Percentiles rank a stretch among this genome's conserved stretches.
These are phyloP conservation scores for Castanea mollissima DNA, from an alignment of 306 rosid genomes.

Conservation along the genomic window DNA sequence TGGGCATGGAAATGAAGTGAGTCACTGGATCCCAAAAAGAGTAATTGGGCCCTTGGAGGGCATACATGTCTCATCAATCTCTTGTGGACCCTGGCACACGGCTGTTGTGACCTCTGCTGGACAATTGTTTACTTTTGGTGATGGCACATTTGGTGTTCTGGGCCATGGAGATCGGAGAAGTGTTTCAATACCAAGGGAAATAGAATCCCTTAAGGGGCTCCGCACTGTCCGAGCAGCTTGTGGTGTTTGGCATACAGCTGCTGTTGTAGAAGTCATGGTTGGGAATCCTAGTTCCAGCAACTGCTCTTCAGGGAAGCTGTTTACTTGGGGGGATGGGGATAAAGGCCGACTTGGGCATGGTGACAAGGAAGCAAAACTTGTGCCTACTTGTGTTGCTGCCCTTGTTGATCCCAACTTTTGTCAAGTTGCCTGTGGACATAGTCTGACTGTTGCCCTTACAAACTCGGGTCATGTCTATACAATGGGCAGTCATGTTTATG, in stretches of 20 bases:
- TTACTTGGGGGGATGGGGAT: slow-evolving; percentile 99
- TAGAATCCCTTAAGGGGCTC: slow-evolving; percentile 94
- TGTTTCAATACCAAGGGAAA: slow-evolving; percentile 88
- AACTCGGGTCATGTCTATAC: slow-evolving; percentile 86
- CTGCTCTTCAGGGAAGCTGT: slow-evolving; percentile 93
- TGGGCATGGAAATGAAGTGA: slow-evolving; percentile 97
- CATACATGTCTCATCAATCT: slow-evolving; percentile 84
- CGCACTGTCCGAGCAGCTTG: slow-evolving; percentile 95
- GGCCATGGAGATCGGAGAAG: slow-evolving; percentile 89
- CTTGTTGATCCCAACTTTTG: slow-evolving; percentile 90
- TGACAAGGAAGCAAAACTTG: slow-evolving; percentile 93
- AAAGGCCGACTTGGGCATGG: slow-evolving; percentile 98
- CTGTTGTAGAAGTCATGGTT: slow-evolving; percentile 97
- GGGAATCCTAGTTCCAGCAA: slow-evolving; percentile 91
- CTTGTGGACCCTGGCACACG: slow-evolving; percentile 99
- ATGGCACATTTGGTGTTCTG: slow-evolving; percentile 95
- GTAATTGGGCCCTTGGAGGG: slow-evolving; percentile 97
- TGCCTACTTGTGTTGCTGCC: slow-evolving; percentile 97
- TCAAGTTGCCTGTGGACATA: slow-evolving; percentile 93
- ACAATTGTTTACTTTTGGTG: slow-evolving; percentile 95
- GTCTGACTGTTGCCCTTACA: slow-evolving; percentile 91
- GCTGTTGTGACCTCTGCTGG: slow-evolving; percentile 98
- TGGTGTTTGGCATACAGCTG: slow-evolving; percentile 99
- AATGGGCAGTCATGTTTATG: slow-evolving; percentile 98
- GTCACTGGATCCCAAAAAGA: slow-evolving; percentile 98